Percentiles rank a stretch among this genome's conserved stretches.
These are phyloP conservation scores for Hypoxylon cercidicola DNA, from an alignment of 495 filamentous ascomycete genomes.

Conservation along the genomic window DNA sequence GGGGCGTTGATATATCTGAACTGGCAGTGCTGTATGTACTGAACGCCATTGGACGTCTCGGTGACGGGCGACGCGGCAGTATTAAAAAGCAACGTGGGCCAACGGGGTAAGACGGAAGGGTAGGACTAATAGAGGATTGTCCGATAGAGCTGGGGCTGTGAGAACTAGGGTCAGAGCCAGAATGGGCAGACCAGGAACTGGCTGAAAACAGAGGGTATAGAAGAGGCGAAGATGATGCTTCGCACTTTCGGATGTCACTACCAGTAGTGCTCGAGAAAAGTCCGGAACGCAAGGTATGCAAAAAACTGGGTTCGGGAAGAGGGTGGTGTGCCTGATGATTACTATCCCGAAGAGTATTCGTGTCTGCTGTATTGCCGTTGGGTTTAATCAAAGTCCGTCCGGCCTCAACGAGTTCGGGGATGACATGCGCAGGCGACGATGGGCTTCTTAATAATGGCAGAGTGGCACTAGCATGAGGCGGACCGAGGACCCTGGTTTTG, in stretches of 20 bases:
- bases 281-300: slow-evolving; percentile 44
- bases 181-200: slow-evolving; percentile 14
- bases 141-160: slow-evolving; percentile 33
- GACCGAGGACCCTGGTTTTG: slow-evolving; percentile 37
- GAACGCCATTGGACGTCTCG: slow-evolving; percentile 60
- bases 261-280: slow-evolving; percentile 49
- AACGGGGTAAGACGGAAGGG: slow-evolving; percentile 39
- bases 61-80: slow-evolving; percentile 33
- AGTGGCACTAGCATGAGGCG: slow-evolving; percentile 29
- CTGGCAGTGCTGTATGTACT: slow-evolving; percentile 54
- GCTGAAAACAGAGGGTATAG: slow-evolving; percentile 17
- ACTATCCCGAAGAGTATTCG: slow-evolving; percentile 40
- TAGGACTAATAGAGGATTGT: slow-evolving; percentile 38
- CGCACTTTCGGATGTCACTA: slow-evolving; percentile 45
- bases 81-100: slow-evolving; percentile 42
- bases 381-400: slow-evolving; percentile 39
- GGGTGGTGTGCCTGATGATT: slow-evolving; percentile 38
- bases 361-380: slow-evolving; percentile 35
- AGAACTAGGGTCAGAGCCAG: slow-evolving; percentile 21
- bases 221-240: slow-evolving; percentile 35
- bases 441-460: slow-evolving; percentile 45
- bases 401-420: slow-evolving; percentile 26
- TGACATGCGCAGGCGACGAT: slow-evolving; percentile 32
- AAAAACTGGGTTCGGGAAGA: slow-evolving; percentile 45
- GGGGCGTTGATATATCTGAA: slow-evolving; percentile 64